Evolutionary conservation across 345 rosid species (phyloP).

Genomic region (Eucalyptus polyanthemos): DNA sequence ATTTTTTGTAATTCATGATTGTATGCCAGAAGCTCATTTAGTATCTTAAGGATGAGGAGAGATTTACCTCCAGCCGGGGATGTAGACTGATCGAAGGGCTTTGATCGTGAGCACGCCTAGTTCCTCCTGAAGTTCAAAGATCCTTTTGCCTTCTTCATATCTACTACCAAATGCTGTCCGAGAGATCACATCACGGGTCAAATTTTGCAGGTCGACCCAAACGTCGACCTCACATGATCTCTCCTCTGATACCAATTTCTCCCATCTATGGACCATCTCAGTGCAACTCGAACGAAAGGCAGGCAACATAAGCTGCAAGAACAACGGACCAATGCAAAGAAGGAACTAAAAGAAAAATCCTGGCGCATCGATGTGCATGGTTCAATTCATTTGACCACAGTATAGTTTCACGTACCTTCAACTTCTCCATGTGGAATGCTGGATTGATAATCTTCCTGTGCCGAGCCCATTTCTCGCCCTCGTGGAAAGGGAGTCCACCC

Average conservation of each 20-base stretch:
- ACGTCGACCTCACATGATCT: background rate
- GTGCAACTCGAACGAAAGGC: background rate
- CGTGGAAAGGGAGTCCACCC: slow-evolving; percentile 14
- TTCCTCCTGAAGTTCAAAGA: background rate
- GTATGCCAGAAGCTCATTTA: background rate
- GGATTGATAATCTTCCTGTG: background rate
- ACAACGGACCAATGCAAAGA: background rate
- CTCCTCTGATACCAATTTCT: background rate
- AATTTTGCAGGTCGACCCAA: background rate
- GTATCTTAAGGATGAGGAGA: background rate
- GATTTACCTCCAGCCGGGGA: background rate
- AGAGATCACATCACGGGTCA: slow-evolving; percentile 5
- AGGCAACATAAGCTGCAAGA: background rate
- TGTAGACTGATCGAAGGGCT: background rate
- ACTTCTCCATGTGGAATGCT: background rate
- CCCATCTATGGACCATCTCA: background rate
- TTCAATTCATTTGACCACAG: background rate
- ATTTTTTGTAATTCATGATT: background rate
- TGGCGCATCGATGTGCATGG: background rate
- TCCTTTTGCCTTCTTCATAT: background rate
- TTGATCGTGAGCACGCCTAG: background rate
- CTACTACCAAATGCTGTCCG: slow-evolving; percentile 6
- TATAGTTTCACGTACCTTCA: background rate
- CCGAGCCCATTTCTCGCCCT: slow-evolving; percentile 10
- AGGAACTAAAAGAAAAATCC: background rate